phyloP scores from a whole-genome alignment of 1,139 yeast genomes.

The Candida neerlandica region DNA sequence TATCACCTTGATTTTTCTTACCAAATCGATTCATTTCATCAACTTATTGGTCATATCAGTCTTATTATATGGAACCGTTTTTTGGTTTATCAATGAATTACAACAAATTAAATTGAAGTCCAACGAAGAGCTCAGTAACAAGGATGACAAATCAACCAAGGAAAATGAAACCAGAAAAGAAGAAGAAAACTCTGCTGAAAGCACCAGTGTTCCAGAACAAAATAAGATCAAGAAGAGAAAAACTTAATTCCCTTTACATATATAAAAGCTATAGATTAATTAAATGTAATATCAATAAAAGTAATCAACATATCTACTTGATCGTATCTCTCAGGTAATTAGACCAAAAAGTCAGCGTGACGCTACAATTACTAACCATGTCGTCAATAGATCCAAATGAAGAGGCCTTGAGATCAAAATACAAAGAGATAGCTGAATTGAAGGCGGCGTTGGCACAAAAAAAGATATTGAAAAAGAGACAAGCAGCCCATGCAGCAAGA shows the following conservation, averaged over 20 bases:
- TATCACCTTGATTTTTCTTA: conserved; percentile 57
- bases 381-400: conserved; percentile 19
- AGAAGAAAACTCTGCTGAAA: not conserved
- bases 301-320: too few relatives aligned
- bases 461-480: conserved; percentile 12
- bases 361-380: conserved; percentile 8
- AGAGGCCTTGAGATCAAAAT: conserved; percentile 28
- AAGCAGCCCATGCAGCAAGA: conserved; percentile 8
- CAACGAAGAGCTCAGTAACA: conserved; percentile 21
- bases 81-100: conserved; percentile 86
- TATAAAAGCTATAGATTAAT: not conserved
- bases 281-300: not conserved
- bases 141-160: conserved; percentile 13
- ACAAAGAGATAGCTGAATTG: conserved; percentile 37
- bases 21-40: conserved; percentile 75
- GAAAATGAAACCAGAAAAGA: conserved; percentile 4
- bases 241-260: conserved; percentile 2
- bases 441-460: conserved; percentile 31
- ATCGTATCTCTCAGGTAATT: too few relatives aligned
- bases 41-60: conserved; percentile 70
- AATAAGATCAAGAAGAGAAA: conserved; percentile 15
- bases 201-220: conserved; percentile 3
- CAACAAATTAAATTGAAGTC: conserved; percentile 46
- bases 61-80: conserved; percentile 73
- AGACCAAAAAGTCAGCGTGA: too few relatives aligned